These are phyloP conservation scores for Fusarium veterinarium DNA, from an alignment of 2,329 filamentous ascomycete species.

Conservation along the genomic window DNA sequence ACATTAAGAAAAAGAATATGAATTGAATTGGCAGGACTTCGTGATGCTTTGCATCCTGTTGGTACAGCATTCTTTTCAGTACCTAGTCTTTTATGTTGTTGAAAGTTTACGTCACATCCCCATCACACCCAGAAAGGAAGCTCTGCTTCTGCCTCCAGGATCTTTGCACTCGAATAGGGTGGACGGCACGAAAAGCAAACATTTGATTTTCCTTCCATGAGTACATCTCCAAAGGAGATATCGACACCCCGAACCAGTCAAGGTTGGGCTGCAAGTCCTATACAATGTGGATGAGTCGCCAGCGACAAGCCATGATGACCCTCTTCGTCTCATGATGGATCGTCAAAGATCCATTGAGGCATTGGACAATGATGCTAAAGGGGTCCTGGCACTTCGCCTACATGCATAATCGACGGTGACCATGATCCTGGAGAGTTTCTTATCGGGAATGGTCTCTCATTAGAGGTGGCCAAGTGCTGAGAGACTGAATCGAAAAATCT, in stretches of 20 bases:
- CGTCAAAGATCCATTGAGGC: slow-evolving; percentile 20
- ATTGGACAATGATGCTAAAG: slow-evolving; percentile 12
- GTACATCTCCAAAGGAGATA: background rate
- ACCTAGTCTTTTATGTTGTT: background rate
- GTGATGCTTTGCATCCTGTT: background rate
- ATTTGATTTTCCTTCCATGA: slow-evolving; percentile 32
- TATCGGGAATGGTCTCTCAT: background rate
- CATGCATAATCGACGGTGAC: background rate
- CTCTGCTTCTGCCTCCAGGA: background rate
- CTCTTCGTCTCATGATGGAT: slow-evolving; percentile 31
- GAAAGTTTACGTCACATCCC: background rate
- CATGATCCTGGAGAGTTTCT: background rate
- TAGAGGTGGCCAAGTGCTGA: background rate
- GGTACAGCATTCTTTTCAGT: background rate
- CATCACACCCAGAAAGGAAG: background rate
- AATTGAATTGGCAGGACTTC: too few relatives aligned
- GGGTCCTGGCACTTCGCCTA: background rate
- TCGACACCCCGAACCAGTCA: background rate
- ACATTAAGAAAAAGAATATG: background rate
- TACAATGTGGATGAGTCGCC: background rate
- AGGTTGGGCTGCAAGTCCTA: background rate
- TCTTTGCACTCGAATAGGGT: background rate
- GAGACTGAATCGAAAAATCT: background rate
- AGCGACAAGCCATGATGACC: slow-evolving; percentile 31
- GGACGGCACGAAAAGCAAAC: background rate